Base-by-base conservation (phyloP, 2,329 filamentous ascomycete species). In the Clonostachys rhizophaga region DNA sequence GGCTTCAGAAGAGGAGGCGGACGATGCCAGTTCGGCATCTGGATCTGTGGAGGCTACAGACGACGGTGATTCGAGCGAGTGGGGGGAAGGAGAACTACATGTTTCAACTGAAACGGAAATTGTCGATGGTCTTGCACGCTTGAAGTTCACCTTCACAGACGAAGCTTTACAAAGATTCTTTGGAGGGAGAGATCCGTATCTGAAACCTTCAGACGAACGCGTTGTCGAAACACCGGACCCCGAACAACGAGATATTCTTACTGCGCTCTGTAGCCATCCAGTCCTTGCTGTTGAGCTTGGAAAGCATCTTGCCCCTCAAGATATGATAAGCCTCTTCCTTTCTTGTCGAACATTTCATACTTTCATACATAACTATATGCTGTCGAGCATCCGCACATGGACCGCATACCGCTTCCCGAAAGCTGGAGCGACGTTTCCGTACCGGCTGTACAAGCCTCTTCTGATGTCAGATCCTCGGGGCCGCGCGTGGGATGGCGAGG, bases 311-410 rank as follows among this genome's bases (percentile, higher is more conserved):
- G 60, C 63, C 8, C 64, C 79, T 1, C 58, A 66, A 13, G 81
- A 84, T 46, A 68, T 91, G 7, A 60, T 90, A 49, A 75, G 69
- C 41, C 71, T 91, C 34, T 89, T 87, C 68, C 70, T 76, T 53
- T 78, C 82, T 53, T 86, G 79, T 60, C 78, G 72, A 47, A 70
- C 76, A 35, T 85, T 88, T 58, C 77, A 89, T 58, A 61, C 67
- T 43, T 70, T 81, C 30, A 62, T 89, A 56, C 78, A 85, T 58
- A 67, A 69, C 45, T 72, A 84, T 54, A 75, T 84, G 59, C 75
- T 75, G 9, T 78, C 78, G 36, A 76, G 79, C 48, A 72, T 89
- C 45, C 67, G 76, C 37, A 64, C 72, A 16, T 81, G 81, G 65
- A 76, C 82, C 2, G 61, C 63, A 2, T 57, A 68, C 46, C 75